phyloP scores from a whole-genome alignment of 345 rosid species.

The Carallia brachiata region DNA sequence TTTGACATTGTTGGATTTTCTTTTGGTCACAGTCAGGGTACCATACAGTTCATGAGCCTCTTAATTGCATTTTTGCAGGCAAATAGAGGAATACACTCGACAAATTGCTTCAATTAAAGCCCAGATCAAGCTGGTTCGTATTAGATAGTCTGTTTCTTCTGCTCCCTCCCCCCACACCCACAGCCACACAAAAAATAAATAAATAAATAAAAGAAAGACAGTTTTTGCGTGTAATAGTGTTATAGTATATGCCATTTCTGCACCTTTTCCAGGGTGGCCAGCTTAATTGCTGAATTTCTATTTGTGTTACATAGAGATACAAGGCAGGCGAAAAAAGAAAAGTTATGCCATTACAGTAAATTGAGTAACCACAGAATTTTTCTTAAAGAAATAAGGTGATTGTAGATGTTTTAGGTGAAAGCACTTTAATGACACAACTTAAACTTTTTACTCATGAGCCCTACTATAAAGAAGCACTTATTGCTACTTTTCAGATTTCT shows the following conservation, averaged over 20 bases:
- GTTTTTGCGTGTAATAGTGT: too few relatives aligned
- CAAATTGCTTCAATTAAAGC: constrained; percentile 67
- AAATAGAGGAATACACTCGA: constrained; percentile 55
- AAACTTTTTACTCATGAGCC: not conserved
- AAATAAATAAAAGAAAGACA: too few relatives aligned
- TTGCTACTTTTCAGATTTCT: not conserved
- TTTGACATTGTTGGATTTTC: too few relatives aligned
- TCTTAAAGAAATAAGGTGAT: not conserved
- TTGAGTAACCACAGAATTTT: not conserved
- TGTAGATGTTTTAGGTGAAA: not conserved
- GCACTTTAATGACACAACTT: not conserved
- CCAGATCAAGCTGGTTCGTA: constrained; percentile 59
- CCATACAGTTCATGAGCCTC: not conserved
- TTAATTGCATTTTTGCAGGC: constrained; percentile 37
- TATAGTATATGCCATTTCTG: too few relatives aligned
- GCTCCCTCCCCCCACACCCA: too few relatives aligned
- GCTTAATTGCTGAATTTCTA: not conserved
- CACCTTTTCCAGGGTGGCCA: too few relatives aligned
- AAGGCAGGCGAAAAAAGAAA: not conserved
- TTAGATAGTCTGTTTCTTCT: too few relatives aligned
- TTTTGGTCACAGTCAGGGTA: too few relatives aligned
- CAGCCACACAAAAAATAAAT: too few relatives aligned
- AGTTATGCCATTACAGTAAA: not conserved
- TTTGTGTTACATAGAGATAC: not conserved
- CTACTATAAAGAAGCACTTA: not conserved